Evolutionary conservation across 768 basidiomycete species (phyloP).

Genomic region (Boletus sensibilis): DNA sequence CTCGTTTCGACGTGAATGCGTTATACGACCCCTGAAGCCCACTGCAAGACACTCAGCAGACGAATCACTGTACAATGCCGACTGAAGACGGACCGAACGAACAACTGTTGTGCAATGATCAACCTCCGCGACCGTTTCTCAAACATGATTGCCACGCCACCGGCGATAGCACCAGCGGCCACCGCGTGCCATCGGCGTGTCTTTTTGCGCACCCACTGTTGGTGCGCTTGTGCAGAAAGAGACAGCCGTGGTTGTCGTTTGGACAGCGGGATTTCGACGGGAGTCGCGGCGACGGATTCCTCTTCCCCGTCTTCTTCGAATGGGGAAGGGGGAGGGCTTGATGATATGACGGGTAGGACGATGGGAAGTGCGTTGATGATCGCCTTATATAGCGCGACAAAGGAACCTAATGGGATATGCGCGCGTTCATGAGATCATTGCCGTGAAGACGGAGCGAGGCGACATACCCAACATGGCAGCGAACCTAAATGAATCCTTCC

Average conservation of each 20-base stretch:
- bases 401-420: conserved; percentile 50
- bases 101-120: conserved; percentile 81
- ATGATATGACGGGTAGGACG: conserved; percentile 47
- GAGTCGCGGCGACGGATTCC: conserved; percentile 3
- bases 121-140: conserved; percentile 66
- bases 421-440: neutral
- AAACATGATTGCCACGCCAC: conserved; percentile 70
- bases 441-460: neutral
- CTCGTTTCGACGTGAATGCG: conserved; percentile 62
- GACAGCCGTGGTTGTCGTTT: conserved; percentile 53
- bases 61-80: neutral
- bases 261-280: conserved; percentile 21
- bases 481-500: conserved; percentile 78
- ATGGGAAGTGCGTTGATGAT: conserved; percentile 77
- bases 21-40: conserved; percentile 92
- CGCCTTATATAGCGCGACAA: conserved; percentile 76
- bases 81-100: conserved; percentile 59
- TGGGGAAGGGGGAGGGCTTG: conserved; percentile 24
- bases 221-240: conserved; percentile 60
- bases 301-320: conserved; percentile 34
- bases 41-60: conserved; percentile 37
- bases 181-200: conserved; percentile 79
- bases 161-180: conserved; percentile 73
- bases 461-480: conserved; percentile 78
- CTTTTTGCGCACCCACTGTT: conserved; percentile 61